Evolutionary conservation across 805 yeast genomes (phyloP), one percentile per base, ranked within the genome.

Genomic region (Metschnikowia picachoensis): DNA sequence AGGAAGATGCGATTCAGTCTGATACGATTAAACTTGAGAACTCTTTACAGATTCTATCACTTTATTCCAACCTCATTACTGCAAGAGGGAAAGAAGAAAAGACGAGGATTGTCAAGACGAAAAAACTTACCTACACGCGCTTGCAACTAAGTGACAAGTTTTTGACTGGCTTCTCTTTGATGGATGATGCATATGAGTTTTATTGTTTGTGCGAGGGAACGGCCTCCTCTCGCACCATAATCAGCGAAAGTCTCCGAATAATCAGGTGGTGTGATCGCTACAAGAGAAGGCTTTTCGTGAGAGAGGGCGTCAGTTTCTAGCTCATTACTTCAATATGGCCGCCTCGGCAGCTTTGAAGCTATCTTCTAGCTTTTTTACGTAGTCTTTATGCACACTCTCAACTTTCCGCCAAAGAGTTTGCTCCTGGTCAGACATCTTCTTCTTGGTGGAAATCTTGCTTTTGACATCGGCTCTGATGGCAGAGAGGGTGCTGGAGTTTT

Each of bases 241-340:
- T 85, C 13, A 68, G 68, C 16, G 80, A 87, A 49, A 83, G 90
- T 34, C 73, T 80, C 42, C 71, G 73, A 16, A 79, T 89, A 12
- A 80, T 86, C 8, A 73, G 73, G 40, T 91, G 97, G 96, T 83
- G 95, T 55, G 74, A 78, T 49, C 79, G 74, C 51, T 78, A 87
- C 53, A 85, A 85, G 51, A 80, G 79, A 43, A 68, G 94, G 34
- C 61, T 89, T 31, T 89, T 88, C 60, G 80, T 85, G 10, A 78
- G 80, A 17, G 83, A 82, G n/a, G 94, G 94, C 14, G 38, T 40
- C 6, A 27, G 30, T 9, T 55, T 53, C 30, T 51, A 39, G 37
- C 11, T 13, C 12, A n/a, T 51, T 57, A 71, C 49, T 68, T 70
- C 48, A 66, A 52, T 30, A 72, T 64, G n/a, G 67, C 60, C 62